Evolutionary conservation across 257 asterid species (phyloP).

Genomic region (Primulina eburnea): DNA sequence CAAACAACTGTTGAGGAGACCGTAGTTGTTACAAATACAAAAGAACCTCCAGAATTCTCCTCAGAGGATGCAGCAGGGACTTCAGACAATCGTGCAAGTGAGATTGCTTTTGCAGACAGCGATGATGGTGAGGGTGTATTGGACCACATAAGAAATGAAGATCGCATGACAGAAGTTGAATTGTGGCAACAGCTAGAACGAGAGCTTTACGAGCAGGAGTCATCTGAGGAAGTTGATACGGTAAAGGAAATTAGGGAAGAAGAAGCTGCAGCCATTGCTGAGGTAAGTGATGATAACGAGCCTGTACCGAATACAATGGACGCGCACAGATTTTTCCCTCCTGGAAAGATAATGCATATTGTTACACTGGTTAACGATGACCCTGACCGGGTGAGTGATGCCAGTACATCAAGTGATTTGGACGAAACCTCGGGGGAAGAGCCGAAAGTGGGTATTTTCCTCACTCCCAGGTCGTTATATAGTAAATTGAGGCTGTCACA

Average conservation of each 20-base stretch:
- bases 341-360: constrained; percentile 86
- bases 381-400: constrained; percentile 28
- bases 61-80: constrained; percentile 33
- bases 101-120: constrained; percentile 27
- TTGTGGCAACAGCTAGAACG: constrained; percentile 94
- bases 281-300: constrained; percentile 44
- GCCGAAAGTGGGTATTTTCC: constrained; percentile 59
- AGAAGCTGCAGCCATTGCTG: constrained; percentile 75
- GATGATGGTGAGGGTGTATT: constrained; percentile 43
- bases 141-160: constrained; percentile 48
- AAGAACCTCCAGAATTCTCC: constrained; percentile 52
- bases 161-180: constrained; percentile 84
- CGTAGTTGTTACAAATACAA: constrained; percentile 25
- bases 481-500: constrained; percentile 83
- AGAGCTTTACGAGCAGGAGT: constrained; percentile 63
- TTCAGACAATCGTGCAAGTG: constrained; percentile 33
- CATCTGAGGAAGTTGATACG: constrained; percentile 41
- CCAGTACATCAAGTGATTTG: constrained; percentile 29
- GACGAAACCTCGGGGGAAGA: constrained; percentile 36
- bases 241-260: constrained; percentile 77
- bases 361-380: constrained; percentile 59
- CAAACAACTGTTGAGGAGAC: constrained; percentile 41
- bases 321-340: constrained; percentile 87
- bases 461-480: constrained; percentile 68
- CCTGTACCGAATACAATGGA: constrained; percentile 62